phyloP scores from a whole-genome alignment of 768 basidiomycete species.

The Xerocomellus intermedius region DNA sequence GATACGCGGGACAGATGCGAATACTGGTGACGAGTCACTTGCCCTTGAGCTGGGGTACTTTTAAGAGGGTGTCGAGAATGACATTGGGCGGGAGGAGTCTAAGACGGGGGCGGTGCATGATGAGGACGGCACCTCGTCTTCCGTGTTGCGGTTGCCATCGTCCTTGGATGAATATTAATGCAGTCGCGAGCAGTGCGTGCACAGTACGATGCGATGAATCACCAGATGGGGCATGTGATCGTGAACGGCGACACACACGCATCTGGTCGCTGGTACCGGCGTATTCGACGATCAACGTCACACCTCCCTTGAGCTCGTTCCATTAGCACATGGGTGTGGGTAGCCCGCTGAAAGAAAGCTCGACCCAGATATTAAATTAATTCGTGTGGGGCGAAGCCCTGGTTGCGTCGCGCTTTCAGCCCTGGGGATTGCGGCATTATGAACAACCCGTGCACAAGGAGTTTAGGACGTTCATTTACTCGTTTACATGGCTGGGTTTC shows the following conservation, averaged over 20 bases:
- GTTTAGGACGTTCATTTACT: constrained; percentile 61
- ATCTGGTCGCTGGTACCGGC: constrained; percentile 11
- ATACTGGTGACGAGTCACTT: constrained; percentile 35
- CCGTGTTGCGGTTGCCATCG: constrained; percentile 34
- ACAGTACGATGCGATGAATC: too few species aligned
- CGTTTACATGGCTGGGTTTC: constrained; percentile 54
- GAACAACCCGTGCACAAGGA: constrained; percentile 69
- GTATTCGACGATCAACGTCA: constrained; percentile 45
- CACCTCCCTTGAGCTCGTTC: constrained; percentile 57
- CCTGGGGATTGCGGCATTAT: constrained; percentile 70
- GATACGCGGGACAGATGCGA: constrained; percentile 32
- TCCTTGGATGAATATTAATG: constrained; percentile 34
- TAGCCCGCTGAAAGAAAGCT: too few species aligned
- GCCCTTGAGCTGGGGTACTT: constrained; percentile 23
- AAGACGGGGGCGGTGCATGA: constrained; percentile 32
- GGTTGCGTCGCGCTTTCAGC: constrained; percentile 28
- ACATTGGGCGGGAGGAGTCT: constrained; percentile 16
- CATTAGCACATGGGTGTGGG: constrained; percentile 57
- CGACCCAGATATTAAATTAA: too few species aligned
- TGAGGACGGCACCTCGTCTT: constrained; percentile 34
- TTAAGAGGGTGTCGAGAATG: constrained; percentile 26
- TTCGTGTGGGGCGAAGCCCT: too few species aligned
- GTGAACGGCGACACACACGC: too few species aligned
- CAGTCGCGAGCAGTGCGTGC: too few species aligned
- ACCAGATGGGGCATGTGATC: background rate